phyloP scores from a whole-genome alignment of 345 rosid species.

The Jatropha curcas region DNA sequence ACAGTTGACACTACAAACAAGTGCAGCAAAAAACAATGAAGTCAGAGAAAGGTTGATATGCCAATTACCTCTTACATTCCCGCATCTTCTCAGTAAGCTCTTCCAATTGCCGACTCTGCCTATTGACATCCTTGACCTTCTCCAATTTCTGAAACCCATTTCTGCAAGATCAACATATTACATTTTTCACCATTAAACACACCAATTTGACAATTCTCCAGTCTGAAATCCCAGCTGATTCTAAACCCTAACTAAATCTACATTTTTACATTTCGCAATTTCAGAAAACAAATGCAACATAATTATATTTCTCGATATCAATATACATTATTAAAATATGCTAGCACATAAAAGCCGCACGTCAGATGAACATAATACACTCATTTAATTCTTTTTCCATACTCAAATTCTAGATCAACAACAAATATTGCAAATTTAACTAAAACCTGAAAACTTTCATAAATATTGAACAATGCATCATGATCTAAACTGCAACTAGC shows the following conservation, averaged over 20 bases:
- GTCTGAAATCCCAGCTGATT: neutral
- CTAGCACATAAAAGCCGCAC: neutral
- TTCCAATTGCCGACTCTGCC: conserved; percentile 35
- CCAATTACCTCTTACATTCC: conserved; percentile 30
- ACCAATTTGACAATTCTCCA: neutral
- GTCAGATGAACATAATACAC: no score
- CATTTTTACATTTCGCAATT: neutral
- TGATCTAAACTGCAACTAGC: neutral
- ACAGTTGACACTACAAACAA: neutral
- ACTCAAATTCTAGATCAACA: neutral
- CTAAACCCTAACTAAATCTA: neutral
- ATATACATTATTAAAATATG: neutral
- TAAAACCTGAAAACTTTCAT: neutral
- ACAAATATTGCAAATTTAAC: neutral
- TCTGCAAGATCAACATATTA: conserved; percentile 15
- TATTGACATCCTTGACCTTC: conserved; percentile 32
- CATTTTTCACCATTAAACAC: neutral
- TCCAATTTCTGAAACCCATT: conserved; percentile 38
- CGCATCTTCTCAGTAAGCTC: conserved; percentile 33
- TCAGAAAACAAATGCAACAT: neutral
- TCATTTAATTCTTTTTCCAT: neutral
- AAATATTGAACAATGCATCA: neutral
- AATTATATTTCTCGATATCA: neutral
- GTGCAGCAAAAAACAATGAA: neutral
- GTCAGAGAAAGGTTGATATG: neutral